Conservation (phyloP, 345 rosid genomes). For the Salix purpurea region DNA sequence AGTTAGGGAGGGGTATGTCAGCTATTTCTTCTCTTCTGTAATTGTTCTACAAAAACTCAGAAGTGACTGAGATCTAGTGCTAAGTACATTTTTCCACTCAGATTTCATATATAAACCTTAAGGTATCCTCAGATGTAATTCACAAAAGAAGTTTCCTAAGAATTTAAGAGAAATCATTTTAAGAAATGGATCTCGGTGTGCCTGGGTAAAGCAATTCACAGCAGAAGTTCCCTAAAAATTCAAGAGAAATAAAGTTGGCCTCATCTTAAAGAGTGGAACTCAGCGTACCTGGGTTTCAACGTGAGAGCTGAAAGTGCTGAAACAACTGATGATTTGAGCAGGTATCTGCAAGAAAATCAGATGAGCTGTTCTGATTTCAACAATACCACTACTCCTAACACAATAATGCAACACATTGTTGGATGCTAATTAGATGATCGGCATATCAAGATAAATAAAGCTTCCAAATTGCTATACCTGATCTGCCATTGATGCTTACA, state of each 20-base stretch:
- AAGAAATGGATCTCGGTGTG: neutral
- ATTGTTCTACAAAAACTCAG: neutral
- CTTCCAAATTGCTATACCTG: neutral
- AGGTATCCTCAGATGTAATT: neutral
- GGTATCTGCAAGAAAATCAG: slow-evolving; percentile 37
- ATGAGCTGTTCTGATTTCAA: neutral
- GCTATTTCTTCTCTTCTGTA: neutral
- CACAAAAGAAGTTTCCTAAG: neutral
- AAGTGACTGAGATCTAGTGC: neutral
- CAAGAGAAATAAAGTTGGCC: neutral
- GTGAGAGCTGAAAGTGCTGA: slow-evolving; percentile 59
- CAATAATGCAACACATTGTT: neutral
- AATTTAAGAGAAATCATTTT: neutral
- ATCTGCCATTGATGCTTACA: neutral
- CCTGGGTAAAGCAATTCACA: neutral
- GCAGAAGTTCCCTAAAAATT: neutral
- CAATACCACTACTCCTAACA: neutral
- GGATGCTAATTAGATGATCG: neutral
- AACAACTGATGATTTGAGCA: slow-evolving; percentile 59
- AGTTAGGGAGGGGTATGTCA: neutral
- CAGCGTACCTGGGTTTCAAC: slow-evolving; percentile 56
- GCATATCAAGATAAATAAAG: neutral
- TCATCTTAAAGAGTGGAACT: slow-evolving; percentile 1
- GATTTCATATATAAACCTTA: neutral
- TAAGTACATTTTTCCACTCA: neutral